These are phyloP conservation scores for Penicillium paradoxum DNA, from an alignment of 495 filamentous ascomycete genomes.

Conservation along the genomic window DNA sequence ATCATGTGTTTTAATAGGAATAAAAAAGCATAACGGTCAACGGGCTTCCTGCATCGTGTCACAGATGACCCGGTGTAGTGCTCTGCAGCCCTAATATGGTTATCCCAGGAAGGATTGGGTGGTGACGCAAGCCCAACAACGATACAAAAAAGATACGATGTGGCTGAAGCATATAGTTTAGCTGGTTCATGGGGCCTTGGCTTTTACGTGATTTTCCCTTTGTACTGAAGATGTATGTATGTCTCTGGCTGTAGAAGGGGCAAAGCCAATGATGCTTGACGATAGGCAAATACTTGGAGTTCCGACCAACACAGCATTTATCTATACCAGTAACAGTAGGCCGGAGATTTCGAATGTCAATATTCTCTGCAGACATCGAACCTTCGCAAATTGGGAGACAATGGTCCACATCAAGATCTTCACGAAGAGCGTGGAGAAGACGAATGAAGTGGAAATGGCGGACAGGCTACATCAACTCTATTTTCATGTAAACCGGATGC, in stretches of 20 bases:
- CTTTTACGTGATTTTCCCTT: not conserved
- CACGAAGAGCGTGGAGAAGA: not conserved
- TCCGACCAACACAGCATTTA: slow-evolving; percentile 1
- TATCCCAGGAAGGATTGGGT: not conserved
- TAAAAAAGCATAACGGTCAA: slow-evolving; percentile 9
- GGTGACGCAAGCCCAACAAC: slow-evolving; percentile 6
- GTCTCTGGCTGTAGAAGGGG: not conserved
- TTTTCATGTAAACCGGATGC: slow-evolving; percentile 17
- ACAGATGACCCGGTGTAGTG: not conserved
- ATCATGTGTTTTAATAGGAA: slow-evolving; percentile 7
- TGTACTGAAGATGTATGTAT: not conserved
- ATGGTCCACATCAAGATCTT: not conserved
- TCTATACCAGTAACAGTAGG: not conserved
- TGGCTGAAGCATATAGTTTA: not conserved
- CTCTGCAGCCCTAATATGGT: slow-evolving; percentile 8
- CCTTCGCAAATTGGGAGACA: not conserved
- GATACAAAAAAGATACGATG: not conserved
- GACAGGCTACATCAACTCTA: slow-evolving; percentile 26
- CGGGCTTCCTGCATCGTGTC: slow-evolving; percentile 3
- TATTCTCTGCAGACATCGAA: slow-evolving; percentile 13
- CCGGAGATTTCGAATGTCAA: not conserved
- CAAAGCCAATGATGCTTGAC: not conserved
- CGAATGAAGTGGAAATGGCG: slow-evolving; percentile 12
- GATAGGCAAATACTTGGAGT: not conserved
- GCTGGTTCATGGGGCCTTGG: not conserved